phyloP scores from a whole-genome alignment of 2,329 filamentous ascomycete genomes.

The Aureobasidium sp. region DNA sequence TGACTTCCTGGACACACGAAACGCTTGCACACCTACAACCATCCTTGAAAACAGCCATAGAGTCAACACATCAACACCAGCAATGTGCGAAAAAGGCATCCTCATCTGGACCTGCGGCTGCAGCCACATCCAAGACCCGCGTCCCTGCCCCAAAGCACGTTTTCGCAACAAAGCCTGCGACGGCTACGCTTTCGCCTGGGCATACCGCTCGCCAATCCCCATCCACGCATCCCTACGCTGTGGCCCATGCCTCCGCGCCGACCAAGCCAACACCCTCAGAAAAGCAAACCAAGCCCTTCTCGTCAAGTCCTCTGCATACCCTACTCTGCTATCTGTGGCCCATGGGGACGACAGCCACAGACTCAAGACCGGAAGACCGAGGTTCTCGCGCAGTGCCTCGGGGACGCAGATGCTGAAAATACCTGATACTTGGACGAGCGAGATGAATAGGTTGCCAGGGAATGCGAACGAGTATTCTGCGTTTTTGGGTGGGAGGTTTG shows the following conservation, averaged over 20 bases:
- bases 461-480: constrained; percentile 14
- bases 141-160: not conserved
- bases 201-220: not conserved
- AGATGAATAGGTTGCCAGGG: constrained; percentile 4
- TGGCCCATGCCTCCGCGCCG: not conserved
- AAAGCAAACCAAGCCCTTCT: not conserved
- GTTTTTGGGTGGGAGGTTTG: not conserved
- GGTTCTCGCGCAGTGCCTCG: not conserved
- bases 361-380: not conserved
- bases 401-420: not conserved
- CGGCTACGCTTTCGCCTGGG: constrained; percentile 8
- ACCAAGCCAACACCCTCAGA: not conserved
- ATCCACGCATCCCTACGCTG: not conserved
- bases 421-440: not conserved
- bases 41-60: too few species aligned
- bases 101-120: constrained; percentile 4
- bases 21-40: not conserved
- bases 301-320: not conserved
- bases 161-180: not conserved
- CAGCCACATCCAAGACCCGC: not conserved
- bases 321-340: not conserved
- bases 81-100: constrained; percentile 10
- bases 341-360: not conserved
- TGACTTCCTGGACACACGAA: not conserved
- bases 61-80: not conserved